Evolutionary conservation across 169 alveolate genomes (phyloP), one percentile per base, ranked within the genome.

Genomic region (Perkinsus olseni): DNA sequence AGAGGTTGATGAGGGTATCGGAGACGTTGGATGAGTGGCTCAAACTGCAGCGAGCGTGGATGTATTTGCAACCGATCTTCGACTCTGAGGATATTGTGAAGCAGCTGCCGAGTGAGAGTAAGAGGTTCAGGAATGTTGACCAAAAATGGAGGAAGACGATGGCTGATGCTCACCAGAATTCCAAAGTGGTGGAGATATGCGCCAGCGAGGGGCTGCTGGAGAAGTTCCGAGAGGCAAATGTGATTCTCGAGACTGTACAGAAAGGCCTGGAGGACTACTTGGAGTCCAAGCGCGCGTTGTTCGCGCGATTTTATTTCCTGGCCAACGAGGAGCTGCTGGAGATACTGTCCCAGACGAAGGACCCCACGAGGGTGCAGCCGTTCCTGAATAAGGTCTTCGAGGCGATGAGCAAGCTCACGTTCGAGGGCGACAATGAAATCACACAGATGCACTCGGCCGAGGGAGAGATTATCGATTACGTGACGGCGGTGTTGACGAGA

Each of bases 281-380:
- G 97, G 99, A 98, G 94, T 96, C 97, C 39, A 99, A 99, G 94
- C 97, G 99, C 94, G 97, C 97, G 94, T 98, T 98, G 93, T 99
- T 99, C 95, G 99, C 99, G 48, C 98, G 99, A 91, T 99, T 99
- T 96, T 99, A 98, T 94, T 99, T 99, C 97, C 98, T 99, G 92
- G 97, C 99, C 31, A 97, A 98, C 74, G 99, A 98, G 92, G 99
- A 98, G 95, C 96, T 99, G 74, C 96, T 99, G 74, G 99, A 98
- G 95, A 98, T 99, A 39, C 96, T 98, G 94, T 98, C 99, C 36
- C 98, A 98, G 93, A 99, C 99, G 94, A 98, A 98, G 96, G 97
- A 96, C 94, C 99, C 99, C 37, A 96, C 96, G 34, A 96, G 98
- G 93, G 99, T 99, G 82, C 98, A 98, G 96, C 98, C 98, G 34